Conservation (phyloP, 2,329 filamentous ascomycete genomes). For the Onygenales sp. region DNA sequence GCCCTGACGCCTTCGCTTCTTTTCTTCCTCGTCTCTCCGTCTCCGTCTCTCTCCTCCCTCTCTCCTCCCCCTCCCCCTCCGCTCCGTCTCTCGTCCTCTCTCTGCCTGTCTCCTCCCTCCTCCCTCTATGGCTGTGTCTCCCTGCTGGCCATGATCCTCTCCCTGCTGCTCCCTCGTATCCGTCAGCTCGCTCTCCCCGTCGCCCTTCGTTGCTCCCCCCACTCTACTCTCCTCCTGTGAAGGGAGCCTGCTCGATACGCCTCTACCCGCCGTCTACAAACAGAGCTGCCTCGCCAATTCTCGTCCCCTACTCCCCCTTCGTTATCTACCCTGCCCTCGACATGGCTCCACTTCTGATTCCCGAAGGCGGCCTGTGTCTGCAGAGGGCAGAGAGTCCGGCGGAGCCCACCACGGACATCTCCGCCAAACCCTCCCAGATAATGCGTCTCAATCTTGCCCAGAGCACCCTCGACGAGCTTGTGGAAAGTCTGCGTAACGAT, state of each 20-base stretch:
- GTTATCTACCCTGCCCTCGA: conserved; percentile 4
- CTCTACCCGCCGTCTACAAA: conserved; percentile 4
- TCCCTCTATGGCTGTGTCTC: conserved; percentile 1
- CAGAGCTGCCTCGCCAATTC: conserved; percentile 19
- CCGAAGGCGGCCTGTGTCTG: conserved; percentile 32
- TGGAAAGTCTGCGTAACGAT: conserved; percentile 33
- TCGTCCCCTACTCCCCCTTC: conserved; percentile 12
- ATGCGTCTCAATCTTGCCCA: conserved; percentile 39
- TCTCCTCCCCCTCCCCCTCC: conserved; percentile 9
- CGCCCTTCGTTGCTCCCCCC: not conserved
- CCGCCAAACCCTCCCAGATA: conserved; percentile 31
- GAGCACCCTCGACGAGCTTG: conserved; percentile 36
- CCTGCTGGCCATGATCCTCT: conserved; percentile 5
- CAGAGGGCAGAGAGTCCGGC: conserved; percentile 20
- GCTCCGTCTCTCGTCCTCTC: not conserved
- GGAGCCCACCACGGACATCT: conserved; percentile 17
- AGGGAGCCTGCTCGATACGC: conserved; percentile 4
- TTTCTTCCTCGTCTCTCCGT: not conserved
- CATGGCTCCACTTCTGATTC: conserved; percentile 29
- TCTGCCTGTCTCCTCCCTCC: not conserved
- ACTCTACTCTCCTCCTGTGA: not conserved
- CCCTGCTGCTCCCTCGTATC: not conserved
- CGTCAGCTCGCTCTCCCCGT: conserved; percentile 3
- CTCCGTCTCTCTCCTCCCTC: not conserved
- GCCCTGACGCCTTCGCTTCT: not conserved